Base-by-base conservation (phyloP, 441 rosid species). In the Arabidopsis lyrata region DNA sequence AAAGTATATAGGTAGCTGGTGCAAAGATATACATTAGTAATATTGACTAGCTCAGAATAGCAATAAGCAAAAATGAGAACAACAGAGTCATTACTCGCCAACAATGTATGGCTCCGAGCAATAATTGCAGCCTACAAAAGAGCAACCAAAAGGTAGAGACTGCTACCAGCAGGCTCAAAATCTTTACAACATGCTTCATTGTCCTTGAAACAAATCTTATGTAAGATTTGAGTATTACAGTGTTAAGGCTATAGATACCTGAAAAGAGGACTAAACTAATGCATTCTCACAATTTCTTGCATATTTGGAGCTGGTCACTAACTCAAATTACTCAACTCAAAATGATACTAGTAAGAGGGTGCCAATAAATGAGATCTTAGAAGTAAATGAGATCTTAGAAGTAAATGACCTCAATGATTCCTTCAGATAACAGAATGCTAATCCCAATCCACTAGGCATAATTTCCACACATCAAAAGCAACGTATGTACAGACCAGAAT, bases 141-240 rank as follows among this genome's bases (percentile, higher is more conserved):
- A 66, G 87, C 86, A 57, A 87, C 97, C 94, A 95, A 36, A 89
- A 29, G 59, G 89, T 84, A 50, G 91, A 81, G 9, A 90, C 75
- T 39, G 90, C 73, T 81, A 87, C 85, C 60, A 89, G 50, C 18
- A 88, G 58, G 48, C 85, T 78, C 80, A 84, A 42, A 18, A 92
- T 88, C 87, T 88, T 92, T 11, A 88, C 78, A 48, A 90, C 78
- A 74, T 92, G 97, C 94, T 90, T 94, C 97, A 89, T 60, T 68
- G 68, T 16, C 68, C 49, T 60, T 14, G 6, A 54, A n/a, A 18
- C 2, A 39, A 62, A 0, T 5, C 8, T 35, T 1, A 69, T n/a
- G 52, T 27, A 49, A 8, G 16, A 36, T n/a, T 32, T 11, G 39
- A 11, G 41, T 5, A 36, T 35, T 27, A 8, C 38, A 31, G 10